Conservation (phyloP, 2,329 filamentous ascomycete species). For the Fusarium sp. region DNA sequence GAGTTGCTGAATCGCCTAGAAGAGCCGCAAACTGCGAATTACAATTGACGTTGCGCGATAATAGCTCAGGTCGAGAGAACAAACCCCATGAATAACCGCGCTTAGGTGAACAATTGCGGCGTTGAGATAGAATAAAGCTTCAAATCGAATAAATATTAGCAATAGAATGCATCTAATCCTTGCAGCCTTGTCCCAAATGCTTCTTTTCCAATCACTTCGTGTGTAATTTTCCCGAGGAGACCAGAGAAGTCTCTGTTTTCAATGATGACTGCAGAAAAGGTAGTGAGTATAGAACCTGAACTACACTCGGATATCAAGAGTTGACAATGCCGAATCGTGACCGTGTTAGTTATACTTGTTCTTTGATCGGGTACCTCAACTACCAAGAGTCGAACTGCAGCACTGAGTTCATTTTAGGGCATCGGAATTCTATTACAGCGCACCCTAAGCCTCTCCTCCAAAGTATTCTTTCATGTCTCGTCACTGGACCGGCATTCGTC, state of each 20-base stretch:
- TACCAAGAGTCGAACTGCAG: background rate
- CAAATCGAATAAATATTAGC: slow-evolving; percentile 35
- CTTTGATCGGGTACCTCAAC: background rate
- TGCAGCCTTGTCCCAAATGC: slow-evolving; percentile 21
- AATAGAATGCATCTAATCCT: slow-evolving; percentile 30
- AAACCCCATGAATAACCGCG: slow-evolving; percentile 28
- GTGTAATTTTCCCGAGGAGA: slow-evolving; percentile 29
- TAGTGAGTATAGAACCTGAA: background rate
- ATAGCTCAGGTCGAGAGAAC: background rate
- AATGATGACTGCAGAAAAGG: background rate
- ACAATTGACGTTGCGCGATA: background rate
- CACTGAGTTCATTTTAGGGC: background rate
- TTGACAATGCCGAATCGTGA: background rate
- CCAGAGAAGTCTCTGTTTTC: slow-evolving; percentile 1
- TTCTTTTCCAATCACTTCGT: slow-evolving; percentile 17
- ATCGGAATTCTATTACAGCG: background rate
- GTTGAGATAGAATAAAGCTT: background rate
- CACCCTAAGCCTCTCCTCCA: background rate
- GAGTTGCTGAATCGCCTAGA: background rate
- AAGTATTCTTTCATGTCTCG: background rate
- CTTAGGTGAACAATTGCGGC: slow-evolving; percentile 25
- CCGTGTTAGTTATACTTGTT: slow-evolving; percentile 2
- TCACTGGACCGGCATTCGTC: slow-evolving; percentile 11
- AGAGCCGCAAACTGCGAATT: background rate
- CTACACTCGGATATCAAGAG: background rate